Evolutionary conservation across 441 rosid species (phyloP), one percentile per base, ranked within the genome.

Genomic region (Erodium trifolium): DNA sequence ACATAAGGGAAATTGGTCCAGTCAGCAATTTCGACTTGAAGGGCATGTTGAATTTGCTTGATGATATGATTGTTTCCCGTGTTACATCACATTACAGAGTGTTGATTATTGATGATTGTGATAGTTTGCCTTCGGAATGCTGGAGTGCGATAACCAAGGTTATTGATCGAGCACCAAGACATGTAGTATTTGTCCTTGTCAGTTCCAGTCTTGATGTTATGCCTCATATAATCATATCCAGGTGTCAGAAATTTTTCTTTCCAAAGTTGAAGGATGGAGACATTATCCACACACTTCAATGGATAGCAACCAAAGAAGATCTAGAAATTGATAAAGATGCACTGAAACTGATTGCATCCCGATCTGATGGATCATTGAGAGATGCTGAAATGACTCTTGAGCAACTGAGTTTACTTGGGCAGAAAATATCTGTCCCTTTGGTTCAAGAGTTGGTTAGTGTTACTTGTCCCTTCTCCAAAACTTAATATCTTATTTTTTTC

Each of bases 341-440:
- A 0, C 74, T 92, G 64, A 95, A 92, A 80, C 96, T 95, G 73
- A 92, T 95, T 71, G 95, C 98, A 57, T 90, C 98, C 6, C 85
- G 93, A 73, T 95, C 99, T 10, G 98, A 92, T 78, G 99, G 99
- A 73, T 95, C 99, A 2, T 77, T 95, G 78, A 84, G 99, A 79
- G 98, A 95, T 84, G 97, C 98, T 19, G 91, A 88, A 78, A 95
- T 95, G 98, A 95, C 99, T 70, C 87, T 95, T 67, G 98, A 95
- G 79, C 98, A 95, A 72, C 81, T 95, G 49, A 88, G 95, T 78
- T 84, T 95, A 77, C 87, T 95, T 47, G 99, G 99, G 77, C 92
- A 86, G 78, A 87, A 82, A 78, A 90, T 95, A 78, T 89, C 93
- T 60, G 87, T 92, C 66, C 83, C 85, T 70, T 78, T 95, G 67